These are phyloP conservation scores for Chaetomiaceae sp. DNA, from an alignment of 2,329 filamentous ascomycete species.

Conservation along the genomic window DNA sequence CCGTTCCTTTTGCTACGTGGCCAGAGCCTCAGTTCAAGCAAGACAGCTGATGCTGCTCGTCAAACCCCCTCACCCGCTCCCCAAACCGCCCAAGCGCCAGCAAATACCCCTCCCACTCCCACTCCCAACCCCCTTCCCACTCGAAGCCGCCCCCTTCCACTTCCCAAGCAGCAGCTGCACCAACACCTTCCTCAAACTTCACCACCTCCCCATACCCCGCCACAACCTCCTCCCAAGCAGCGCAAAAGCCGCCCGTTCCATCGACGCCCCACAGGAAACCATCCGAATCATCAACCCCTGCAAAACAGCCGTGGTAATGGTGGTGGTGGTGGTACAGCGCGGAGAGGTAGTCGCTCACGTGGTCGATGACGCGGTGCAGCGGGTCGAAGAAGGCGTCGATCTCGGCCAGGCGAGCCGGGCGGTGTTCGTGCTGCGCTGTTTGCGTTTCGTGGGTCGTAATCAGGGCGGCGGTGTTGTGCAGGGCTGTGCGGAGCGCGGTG, in stretches of 20 bases:
- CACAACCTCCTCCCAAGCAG: conserved; percentile 1
- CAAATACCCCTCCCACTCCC: conserved; percentile 2
- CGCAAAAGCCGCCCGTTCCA: neutral
- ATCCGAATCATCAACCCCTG: no score
- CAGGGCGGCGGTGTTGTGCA: neutral
- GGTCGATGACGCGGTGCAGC: neutral
- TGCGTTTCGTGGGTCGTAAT: neutral
- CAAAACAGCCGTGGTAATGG: neutral
- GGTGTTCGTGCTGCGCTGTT: neutral
- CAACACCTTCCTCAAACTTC: neutral
- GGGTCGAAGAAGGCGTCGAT: neutral
- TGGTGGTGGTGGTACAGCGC: no score
- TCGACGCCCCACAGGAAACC: neutral
- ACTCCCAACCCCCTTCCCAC: no score
- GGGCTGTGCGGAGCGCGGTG: neutral
- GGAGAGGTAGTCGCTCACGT: no score
- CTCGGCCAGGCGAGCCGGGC: neutral
- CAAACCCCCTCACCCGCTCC: neutral
- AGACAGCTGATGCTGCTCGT: no score
- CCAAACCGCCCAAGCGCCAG: neutral
- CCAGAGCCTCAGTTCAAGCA: neutral
- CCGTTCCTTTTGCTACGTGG: no score
- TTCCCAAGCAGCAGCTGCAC: neutral
- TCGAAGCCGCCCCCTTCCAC: neutral
- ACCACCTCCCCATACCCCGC: neutral